Base-by-base conservation (phyloP, 2,329 filamentous ascomycete genomes). In the Helotiales sp. region DNA sequence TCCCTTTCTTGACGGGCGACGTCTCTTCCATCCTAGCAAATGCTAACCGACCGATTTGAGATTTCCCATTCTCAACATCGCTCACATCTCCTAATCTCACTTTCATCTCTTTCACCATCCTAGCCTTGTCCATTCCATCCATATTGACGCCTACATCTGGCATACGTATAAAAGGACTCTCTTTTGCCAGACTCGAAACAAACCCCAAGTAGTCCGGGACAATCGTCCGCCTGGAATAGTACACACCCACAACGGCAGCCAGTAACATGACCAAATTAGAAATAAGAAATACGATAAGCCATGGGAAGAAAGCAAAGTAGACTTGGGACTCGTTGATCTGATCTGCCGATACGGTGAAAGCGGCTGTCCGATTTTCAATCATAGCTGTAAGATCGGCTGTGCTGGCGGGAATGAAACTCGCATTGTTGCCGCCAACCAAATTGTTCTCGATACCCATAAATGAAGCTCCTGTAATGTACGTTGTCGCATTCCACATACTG, bases 71-170 rank as follows among this genome's bases (percentile, higher is more conserved):
- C 10, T 65, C 69, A 24, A 54, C 24, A 34, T 68, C 64, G 26
- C 67, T 68, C 8, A 72, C 65, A 69, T 71, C 67, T 17, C 71
- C 72, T 11, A 73, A 58, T 22, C 70, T 65, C 20, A 73, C 71
- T 49, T 72, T 73, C 26, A 73, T 62, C 45, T 74, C 71, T 49
- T 70, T 72, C 54, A 72, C 63, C 54, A 74, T 49, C 40, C 67
- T 69, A n/a, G 71, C 70, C 45, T 71, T 71, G 57, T 70, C 70
- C 70, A 74, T 71, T 10, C 70, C 71, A 67, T 74, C 70, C 71
- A 73, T 71, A 67, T 74, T 74, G 0, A 71, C 64, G 10, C 70
- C 72, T 4, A 65, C 70, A 67, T 73, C 71, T 20, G 71, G 72
- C 71, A 74, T 73, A 24, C 66, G 59, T 17, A 72, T 71, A 50